Evolutionary conservation across 139 green algal species (phyloP).

Genomic region (Coelastrella sp.): DNA sequence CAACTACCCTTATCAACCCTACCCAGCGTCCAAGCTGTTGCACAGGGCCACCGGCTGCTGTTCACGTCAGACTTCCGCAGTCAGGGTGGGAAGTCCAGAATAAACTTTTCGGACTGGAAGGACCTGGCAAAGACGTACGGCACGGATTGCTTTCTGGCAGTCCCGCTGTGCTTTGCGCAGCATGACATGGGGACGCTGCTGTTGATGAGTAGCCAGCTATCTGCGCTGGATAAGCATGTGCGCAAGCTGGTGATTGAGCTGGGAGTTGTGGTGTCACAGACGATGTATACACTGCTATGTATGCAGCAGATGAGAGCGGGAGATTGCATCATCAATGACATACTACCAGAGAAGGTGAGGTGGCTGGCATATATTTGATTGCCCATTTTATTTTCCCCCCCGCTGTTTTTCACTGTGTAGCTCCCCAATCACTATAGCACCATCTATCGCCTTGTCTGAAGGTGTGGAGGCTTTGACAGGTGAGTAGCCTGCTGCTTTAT

Average conservation of each 20-base stretch:
- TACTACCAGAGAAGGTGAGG: conserved; percentile 44
- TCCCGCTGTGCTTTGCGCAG: conserved; percentile 34
- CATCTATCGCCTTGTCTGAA: too few relatives aligned
- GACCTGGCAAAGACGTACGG: not conserved
- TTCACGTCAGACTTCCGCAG: not conserved
- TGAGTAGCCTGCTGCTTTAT: too few relatives aligned
- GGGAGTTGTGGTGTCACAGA: conserved; percentile 27
- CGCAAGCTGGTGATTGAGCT: conserved; percentile 30
- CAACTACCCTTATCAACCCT: not conserved
- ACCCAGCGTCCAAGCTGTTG: conserved; percentile 11
- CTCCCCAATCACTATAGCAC: too few relatives aligned
- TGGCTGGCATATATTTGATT: too few relatives aligned
- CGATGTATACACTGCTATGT: conserved; percentile 38
- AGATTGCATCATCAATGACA: conserved; percentile 39
- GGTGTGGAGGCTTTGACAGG: too few relatives aligned
- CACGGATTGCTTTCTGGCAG: conserved; percentile 10
- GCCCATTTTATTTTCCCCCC: not conserved
- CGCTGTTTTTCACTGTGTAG: too few relatives aligned
- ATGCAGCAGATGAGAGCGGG: conserved; percentile 39
- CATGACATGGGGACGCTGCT: conserved; percentile 18
- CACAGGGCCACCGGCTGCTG: not conserved
- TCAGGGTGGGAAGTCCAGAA: not conserved
- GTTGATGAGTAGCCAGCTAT: not conserved
- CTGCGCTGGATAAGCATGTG: not conserved
- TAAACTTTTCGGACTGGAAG: conserved; percentile 2